A percentile compares a stretch with the other conserved stretches of the same genome.
Evolutionary conservation across 208 protist genomes (phyloP).

Genomic region (Trypanosoma avium): DNA sequence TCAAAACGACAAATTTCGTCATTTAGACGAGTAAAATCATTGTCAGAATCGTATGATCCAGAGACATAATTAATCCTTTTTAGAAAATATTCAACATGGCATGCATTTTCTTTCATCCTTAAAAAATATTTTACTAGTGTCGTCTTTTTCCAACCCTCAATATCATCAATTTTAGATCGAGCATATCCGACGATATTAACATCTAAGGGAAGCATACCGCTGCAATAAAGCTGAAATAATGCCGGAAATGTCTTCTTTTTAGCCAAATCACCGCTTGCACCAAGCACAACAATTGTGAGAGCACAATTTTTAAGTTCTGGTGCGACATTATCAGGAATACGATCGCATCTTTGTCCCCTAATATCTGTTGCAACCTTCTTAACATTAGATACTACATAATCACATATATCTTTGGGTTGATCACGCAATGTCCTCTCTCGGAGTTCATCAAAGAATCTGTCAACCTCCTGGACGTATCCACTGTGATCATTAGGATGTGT

Average conservation of each 20-base stretch:
- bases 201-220: conserved; percentile 66
- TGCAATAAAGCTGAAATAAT: conserved; percentile 87
- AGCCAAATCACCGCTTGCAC: conserved; percentile 89
- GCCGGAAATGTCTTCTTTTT: conserved; percentile 94
- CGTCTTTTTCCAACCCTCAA: conserved; percentile 67
- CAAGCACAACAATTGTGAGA: conserved; percentile 86
- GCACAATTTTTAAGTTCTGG: conserved; percentile 48
- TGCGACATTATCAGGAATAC: conserved; percentile 51
- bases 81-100: conserved; percentile 74
- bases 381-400: conserved; percentile 42
- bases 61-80: conserved; percentile 64
- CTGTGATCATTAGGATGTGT: background rate
- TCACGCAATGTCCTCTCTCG: conserved; percentile 51
- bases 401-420: conserved; percentile 54
- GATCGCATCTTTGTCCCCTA: conserved; percentile 22
- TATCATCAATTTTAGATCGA: conserved; percentile 69
- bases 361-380: conserved; percentile 34
- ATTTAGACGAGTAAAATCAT: conserved; percentile 77
- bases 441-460: conserved; percentile 65
- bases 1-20: conserved; percentile 52
- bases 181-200: conserved; percentile 90
- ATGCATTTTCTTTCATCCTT: conserved; percentile 37
- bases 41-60: conserved; percentile 72
- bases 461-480: conserved; percentile 48
- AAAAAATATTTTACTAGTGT: conserved; percentile 64